Evolutionary conservation across 176 grass and related monocot genomes (phyloP), one percentile per base, ranked within the genome.

Genomic region (Bromus sterilis): DNA sequence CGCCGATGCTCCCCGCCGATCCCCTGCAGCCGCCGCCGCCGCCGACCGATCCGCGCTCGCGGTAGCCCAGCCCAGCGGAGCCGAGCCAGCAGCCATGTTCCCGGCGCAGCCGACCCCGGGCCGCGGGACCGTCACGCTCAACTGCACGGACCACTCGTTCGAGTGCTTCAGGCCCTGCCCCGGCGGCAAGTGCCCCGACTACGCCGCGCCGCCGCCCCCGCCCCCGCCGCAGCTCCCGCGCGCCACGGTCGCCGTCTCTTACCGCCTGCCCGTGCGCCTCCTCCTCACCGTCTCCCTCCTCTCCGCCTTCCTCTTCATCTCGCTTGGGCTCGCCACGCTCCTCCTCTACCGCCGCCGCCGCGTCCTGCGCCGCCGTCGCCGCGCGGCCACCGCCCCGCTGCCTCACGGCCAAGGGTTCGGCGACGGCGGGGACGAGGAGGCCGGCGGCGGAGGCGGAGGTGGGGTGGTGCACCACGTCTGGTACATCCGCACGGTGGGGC

Each of bases 401-500:
- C 59, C 51, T 2, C 59, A 51, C 10, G 82, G 63, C 2, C 65
- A 39, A 0, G 59, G 40, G 41, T 82, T 78, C 15, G 82, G 35
- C 1, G 79, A 66, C 1, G 78, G 63, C 7, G 90, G 51, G 0
- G 87, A 85, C 56, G 87, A 86, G 64, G 78, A 60, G 76, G 66
- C 14, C 56, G 86, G 68, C 1, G 86, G 75, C 1, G 91, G 75
- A 0, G 87, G 85, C 2, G 89, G 83, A 1, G 87, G 67, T 3
- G 87, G 70, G 69, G 89, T 63, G 25, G 66, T 85, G 51, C 93
- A 94, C 87, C 93, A 87, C 30, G 81, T 94, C 63, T 94, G 93
- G 89, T 94, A 87, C 87, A 89, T 94, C 73, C 81, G 84, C 68
- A 94, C 93, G 35, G 82, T 85, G 62, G 93, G 93, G 67, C 93